Evolutionary conservation across 176 grass and related monocot genomes (phyloP), one percentile per base, ranked within the genome.

Genomic region (Ensete ventricosum): DNA sequence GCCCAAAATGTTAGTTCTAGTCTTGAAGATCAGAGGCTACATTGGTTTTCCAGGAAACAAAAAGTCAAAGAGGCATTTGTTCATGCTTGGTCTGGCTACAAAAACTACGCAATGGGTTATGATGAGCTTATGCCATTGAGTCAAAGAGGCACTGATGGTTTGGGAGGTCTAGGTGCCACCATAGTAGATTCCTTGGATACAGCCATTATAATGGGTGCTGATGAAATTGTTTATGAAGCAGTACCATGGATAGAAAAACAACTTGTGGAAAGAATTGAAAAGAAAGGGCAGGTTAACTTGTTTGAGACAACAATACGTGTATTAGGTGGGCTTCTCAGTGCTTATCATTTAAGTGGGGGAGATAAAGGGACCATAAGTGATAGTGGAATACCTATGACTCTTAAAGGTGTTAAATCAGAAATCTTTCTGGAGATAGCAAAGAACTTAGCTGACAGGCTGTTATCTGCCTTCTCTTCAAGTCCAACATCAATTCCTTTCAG

Each of bases 271-370:
- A 90, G 81, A 82, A 87, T 98, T 63, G 88, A 82, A 23, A 81
- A 80, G 82, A 94, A 85, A 91, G 95, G 90, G 58, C 95, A 98
- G 81, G 90, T 98, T 71, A 98, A 98, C 81, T 79, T 98, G 77
- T 98, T 98, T 81, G 90, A 98, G 85, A 98, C 95, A 43, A 98
- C 90, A 53, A 98, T 98, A 53, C 88, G 95, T 82, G 88, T 98
- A 49, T 85, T 98, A 81, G 95, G 95, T 74, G 95, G 95, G n/a
- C 95, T 98, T 85, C 95, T 98, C 67, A 94, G 95, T 79, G 88
- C 95, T 21, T 93, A 98, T 82, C 95, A 98, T 80, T 89, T 98
- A 76, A 94, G 88, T 78, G 83, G 69, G 67, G 77, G 80, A 51
- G 84, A 83, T 51, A 76, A 80, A 77, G 79, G 73, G 27, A 70